A percentile compares a stretch with the other conserved stretches of the same genome.
phyloP scores from a whole-genome alignment of 169 alveolate genomes.

The Cyclospora cayetanensis region DNA sequence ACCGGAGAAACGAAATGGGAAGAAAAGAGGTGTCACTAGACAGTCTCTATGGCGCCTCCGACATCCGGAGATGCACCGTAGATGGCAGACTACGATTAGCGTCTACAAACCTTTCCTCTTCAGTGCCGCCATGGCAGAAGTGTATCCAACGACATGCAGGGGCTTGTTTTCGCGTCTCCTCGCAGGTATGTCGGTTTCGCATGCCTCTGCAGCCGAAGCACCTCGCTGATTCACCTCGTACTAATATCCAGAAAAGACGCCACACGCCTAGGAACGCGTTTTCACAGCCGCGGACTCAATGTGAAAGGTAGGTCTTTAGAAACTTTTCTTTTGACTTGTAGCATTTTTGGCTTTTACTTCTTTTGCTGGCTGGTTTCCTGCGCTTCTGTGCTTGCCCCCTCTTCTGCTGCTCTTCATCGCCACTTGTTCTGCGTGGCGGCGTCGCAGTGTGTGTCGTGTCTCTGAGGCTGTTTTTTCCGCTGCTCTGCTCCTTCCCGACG shows the following conservation, averaged over 20 bases:
- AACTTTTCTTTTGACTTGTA: not conserved
- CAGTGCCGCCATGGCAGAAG: too few species aligned
- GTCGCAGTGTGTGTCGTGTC: not conserved
- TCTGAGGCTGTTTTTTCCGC: not conserved
- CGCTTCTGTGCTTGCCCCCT: not conserved
- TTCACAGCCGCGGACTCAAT: slow-evolving; percentile 91
- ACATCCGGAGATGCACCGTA: too few species aligned
- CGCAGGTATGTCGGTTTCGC: slow-evolving; percentile 9
- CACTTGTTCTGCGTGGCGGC: not conserved
- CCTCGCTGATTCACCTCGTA: slow-evolving; percentile 43
- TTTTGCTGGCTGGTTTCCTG: not conserved
- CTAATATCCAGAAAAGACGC: slow-evolving; percentile 89
- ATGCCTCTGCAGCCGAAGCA: slow-evolving; percentile 31
- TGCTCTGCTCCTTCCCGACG: not conserved
- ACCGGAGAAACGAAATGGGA: too few species aligned
- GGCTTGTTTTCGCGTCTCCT: not conserved
- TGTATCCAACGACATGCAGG: too few species aligned
- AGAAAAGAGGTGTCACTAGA: too few species aligned
- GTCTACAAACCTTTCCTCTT: too few species aligned
- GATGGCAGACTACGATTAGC: too few species aligned
- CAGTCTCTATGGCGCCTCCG: too few species aligned
- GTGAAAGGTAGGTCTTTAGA: slow-evolving; percentile 77
- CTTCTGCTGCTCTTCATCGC: not conserved
- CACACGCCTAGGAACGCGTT: slow-evolving; percentile 91
- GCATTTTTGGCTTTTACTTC: not conserved